phyloP scores from a whole-genome alignment of 2,329 filamentous ascomycete species.

The Cercospora zeina region DNA sequence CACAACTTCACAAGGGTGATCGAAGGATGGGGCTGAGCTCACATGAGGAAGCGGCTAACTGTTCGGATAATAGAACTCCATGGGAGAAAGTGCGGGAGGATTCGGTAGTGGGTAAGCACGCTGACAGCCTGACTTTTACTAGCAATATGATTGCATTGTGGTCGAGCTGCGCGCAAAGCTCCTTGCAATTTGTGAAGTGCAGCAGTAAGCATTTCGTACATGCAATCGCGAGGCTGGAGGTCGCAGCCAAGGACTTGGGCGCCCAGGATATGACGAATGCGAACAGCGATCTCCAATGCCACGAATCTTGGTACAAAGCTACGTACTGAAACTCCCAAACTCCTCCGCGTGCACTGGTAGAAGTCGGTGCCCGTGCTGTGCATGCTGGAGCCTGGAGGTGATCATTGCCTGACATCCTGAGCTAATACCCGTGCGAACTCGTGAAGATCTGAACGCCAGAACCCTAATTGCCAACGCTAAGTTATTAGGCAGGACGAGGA shows the following conservation, averaged over 20 bases:
- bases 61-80: background rate
- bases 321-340: background rate
- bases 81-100: conserved; percentile 11
- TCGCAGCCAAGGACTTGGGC: conserved; percentile 10
- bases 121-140: background rate
- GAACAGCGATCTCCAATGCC: background rate
- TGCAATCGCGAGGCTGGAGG: conserved; percentile 4
- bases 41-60: conserved; percentile 8
- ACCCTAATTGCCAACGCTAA: conserved; percentile 1
- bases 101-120: background rate
- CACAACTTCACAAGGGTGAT: background rate
- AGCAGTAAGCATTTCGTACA: background rate
- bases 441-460: background rate
- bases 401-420: background rate
- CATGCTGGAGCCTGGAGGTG: too few relatives aligned
- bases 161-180: background rate
- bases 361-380: background rate
- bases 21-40: conserved; percentile 1
- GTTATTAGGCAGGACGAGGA: conserved; percentile 5
- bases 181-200: conserved; percentile 3
- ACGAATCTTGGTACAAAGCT: background rate
- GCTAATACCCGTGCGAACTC: background rate
- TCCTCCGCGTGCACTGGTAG: background rate
- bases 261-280: conserved; percentile 9
- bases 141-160: background rate